These are phyloP conservation scores for Boletus rubroflammeus DNA, from an alignment of 768 basidiomycete genomes.

Conservation along the genomic window DNA sequence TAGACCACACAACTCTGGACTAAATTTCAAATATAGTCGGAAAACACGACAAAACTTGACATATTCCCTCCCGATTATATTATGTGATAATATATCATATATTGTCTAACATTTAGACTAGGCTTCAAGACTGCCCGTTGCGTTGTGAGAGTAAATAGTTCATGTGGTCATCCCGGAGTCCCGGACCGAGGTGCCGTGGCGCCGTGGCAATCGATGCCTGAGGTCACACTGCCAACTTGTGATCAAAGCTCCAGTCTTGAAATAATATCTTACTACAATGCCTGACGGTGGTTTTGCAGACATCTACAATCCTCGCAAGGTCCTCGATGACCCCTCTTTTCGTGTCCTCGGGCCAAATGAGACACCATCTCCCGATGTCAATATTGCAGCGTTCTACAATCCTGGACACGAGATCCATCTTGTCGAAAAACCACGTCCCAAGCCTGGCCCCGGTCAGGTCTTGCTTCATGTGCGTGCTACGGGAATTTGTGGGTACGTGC, in stretches of 20 bases:
- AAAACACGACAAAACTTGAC: no score
- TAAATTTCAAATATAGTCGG: no score
- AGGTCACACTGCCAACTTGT: no score
- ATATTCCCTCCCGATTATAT: no score
- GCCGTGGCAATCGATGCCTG: no score
- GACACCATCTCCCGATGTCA: conserved; percentile 43
- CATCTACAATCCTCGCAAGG: conserved; percentile 52
- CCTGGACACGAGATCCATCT: conserved; percentile 61
- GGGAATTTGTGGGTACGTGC: conserved; percentile 62
- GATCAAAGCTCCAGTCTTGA: neutral
- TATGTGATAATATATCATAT: no score
- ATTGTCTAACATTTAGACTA: no score
- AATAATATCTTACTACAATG: conserved; percentile 13
- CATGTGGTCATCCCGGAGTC: no score
- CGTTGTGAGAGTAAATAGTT: no score
- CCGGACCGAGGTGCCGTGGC: no score
- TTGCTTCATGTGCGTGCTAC: conserved; percentile 64
- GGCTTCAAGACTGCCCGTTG: no score
- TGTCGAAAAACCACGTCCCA: conserved; percentile 59
- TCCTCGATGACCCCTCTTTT: conserved; percentile 54
- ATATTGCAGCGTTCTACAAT: conserved; percentile 65
- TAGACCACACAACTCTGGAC: no score
- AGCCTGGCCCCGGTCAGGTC: conserved; percentile 62
- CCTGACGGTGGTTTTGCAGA: conserved; percentile 33
- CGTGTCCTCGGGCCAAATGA: conserved; percentile 49